Conservation (phyloP, 345 rosid genomes). For the Dipteronia dyeriana region DNA sequence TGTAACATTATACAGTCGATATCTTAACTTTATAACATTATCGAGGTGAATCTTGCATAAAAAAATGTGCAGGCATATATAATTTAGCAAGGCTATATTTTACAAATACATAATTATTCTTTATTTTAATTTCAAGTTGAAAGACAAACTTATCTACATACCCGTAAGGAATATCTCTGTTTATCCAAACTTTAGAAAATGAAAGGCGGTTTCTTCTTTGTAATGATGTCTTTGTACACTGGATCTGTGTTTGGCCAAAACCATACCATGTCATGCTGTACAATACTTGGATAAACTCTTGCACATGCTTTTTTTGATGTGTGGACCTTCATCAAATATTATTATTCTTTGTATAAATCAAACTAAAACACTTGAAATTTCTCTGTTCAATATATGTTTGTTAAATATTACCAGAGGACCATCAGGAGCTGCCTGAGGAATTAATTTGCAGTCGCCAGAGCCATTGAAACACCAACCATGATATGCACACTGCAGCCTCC, state of each 20-base stretch:
- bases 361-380: too few relatives aligned
- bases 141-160: conserved; percentile 15
- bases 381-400: too few relatives aligned
- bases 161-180: conserved; percentile 81
- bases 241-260: conserved; percentile 90
- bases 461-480: conserved; percentile 95
- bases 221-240: conserved; percentile 53
- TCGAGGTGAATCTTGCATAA: too few relatives aligned
- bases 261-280: conserved; percentile 80
- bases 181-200: conserved; percentile 41
- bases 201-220: conserved; percentile 63
- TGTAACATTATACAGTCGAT: too few relatives aligned
- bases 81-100: too few relatives aligned
- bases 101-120: too few relatives aligned
- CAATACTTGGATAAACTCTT: conserved; percentile 61
- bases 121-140: not conserved
- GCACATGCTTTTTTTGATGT: conserved; percentile 74
- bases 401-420: conserved; percentile 28
- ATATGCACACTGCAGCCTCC: conserved; percentile 82
- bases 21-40: too few relatives aligned
- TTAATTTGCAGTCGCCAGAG: conserved; percentile 70
- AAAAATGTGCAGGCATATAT: too few relatives aligned
- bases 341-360: too few relatives aligned
- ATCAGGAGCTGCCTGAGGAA: conserved; percentile 80
- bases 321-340: conserved; percentile 44